Evolutionary conservation across 148 eudicot species (phyloP), one percentile per base, ranked within the genome.

Genomic region (Amaranthus hypochondriacus): DNA sequence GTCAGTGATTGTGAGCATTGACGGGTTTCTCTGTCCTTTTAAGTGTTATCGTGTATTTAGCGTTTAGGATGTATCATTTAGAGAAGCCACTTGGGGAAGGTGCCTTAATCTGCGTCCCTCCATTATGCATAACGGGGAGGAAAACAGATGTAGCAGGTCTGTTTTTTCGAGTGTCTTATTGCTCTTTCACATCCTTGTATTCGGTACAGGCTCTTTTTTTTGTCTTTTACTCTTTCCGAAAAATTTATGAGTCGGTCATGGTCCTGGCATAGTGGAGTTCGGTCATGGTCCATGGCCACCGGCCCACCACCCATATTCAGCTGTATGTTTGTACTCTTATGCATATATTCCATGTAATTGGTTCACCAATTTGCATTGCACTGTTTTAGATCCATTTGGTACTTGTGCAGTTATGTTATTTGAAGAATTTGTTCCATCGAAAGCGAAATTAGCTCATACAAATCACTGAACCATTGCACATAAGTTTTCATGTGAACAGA

Each of bases 21-120:
- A 59, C 69, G 48, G 68, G 68, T 56, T 68, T 73, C 42, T 52
- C 68, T 51, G 60, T 8, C 68, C 28, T 48, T 28, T 28, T 48
- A 5, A 61, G 9, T 74, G 69, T 47, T 69, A 69, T 79, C 63
- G 65, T 79, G 78, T 80, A 75, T 75, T 9, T 80, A 80, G 76
- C 69, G 59, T 44, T 75, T 71, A 66, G 79, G 61, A 61, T 59
- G 79, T 79, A 71, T 78, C 68, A 75, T 53, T 72, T 75, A 64
- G 82, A 74, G 82, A 55, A 66, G 74, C 52, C 60, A 57, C 54
- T 55, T 48, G 39, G 72, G 66, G 75, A 79, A 74, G 60, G 61
- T 56, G 71, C 47, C 56, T 69, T 46, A 69, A 72, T 52, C 53
- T 67, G 62, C 68, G 15, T 57, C 66, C 72, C 61, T 51, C 9